Conservation (phyloP, 208 protist genomes). For the Acanthamoeba royreba region DNA sequence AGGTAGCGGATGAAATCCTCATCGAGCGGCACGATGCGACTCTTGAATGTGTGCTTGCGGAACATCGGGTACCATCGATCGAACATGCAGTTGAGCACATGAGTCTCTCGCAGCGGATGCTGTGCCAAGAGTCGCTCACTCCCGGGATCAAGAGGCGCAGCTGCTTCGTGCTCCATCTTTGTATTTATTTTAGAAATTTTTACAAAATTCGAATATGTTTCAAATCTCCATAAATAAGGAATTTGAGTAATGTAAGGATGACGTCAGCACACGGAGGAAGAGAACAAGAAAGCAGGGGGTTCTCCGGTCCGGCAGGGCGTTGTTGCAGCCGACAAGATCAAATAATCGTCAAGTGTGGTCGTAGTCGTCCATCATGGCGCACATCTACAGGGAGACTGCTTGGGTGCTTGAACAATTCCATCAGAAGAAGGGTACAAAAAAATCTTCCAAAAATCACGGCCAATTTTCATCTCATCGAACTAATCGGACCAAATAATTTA, state of each 20-base stretch:
- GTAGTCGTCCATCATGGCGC: background rate
- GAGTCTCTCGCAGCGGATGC: background rate
- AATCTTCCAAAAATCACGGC: background rate
- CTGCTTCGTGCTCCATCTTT: too few relatives aligned
- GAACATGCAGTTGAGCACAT: conserved; percentile 3
- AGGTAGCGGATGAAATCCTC: background rate
- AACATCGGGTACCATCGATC: background rate
- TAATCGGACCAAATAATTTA: background rate
- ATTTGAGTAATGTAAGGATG: too few relatives aligned
- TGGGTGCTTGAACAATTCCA: background rate
- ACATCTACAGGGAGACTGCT: background rate
- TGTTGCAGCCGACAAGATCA: too few relatives aligned
- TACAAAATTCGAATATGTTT: too few relatives aligned
- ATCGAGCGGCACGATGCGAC: background rate
- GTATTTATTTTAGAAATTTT: background rate
- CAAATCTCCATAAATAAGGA: too few relatives aligned
- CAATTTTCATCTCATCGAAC: background rate
- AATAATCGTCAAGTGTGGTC: too few relatives aligned
- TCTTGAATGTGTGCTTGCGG: background rate
- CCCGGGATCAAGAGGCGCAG: too few relatives aligned
- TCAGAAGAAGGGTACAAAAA: background rate
- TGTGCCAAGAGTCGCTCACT: background rate
- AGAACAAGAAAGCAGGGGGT: too few relatives aligned
- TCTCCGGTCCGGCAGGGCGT: too few relatives aligned
- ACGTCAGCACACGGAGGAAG: too few relatives aligned